A percentile compares a stretch with the other conserved stretches of the same genome.
phyloP scores from a whole-genome alignment of 108 stramenopile species.

The Nitzschia sp. region DNA sequence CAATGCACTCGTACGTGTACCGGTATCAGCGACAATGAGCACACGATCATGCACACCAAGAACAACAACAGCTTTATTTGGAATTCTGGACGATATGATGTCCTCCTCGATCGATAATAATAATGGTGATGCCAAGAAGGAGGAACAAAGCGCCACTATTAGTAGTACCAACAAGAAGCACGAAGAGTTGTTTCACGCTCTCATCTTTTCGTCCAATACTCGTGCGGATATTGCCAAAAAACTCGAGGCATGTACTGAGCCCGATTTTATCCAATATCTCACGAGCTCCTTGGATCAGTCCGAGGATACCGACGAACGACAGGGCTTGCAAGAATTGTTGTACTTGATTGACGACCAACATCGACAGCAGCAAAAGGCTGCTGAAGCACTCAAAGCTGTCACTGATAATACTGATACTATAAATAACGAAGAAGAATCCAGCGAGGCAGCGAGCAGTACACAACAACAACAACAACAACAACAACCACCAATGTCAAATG shows the following conservation, averaged over 20 bases:
- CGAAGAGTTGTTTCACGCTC: constrained; percentile 13
- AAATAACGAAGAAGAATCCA: neutral
- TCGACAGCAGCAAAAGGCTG: neutral
- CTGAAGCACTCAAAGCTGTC: neutral
- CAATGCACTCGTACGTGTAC: too few species aligned
- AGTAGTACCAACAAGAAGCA: neutral
- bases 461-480: neutral
- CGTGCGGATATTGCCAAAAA: constrained; percentile 7
- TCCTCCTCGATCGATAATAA: neutral
- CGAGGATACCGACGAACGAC: constrained; percentile 13
- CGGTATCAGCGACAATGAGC: too few species aligned
- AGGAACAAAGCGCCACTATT: too few species aligned
- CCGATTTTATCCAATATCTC: constrained; percentile 14
- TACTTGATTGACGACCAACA: constrained; percentile 5
- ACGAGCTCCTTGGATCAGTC: neutral
- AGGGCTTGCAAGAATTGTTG: constrained; percentile 18
- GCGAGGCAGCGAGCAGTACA: neutral
- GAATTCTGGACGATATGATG: neutral
- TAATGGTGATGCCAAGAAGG: too few species aligned
- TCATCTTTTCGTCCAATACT: constrained; percentile 20
- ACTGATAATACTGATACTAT: neutral
- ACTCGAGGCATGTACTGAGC: constrained; percentile 15
- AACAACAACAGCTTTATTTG: neutral
- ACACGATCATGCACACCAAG: neutral
- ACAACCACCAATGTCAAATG: constrained; percentile 12